phyloP scores from a whole-genome alignment of 2,329 filamentous ascomycete genomes.

The Fusarium nodosum region DNA sequence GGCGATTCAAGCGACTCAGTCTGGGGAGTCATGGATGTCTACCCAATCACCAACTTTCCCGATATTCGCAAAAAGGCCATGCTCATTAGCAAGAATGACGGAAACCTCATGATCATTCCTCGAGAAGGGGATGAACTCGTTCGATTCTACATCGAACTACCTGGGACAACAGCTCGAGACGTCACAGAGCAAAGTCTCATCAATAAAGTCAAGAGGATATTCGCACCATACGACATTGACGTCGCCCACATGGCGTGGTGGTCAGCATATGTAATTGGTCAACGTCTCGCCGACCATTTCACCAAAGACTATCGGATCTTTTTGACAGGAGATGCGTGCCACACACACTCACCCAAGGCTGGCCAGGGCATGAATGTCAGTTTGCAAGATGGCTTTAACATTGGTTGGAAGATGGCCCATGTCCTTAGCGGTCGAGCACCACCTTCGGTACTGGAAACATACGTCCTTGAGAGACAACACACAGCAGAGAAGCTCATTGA shows the following conservation, averaged over 20 bases:
- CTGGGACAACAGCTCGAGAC: constrained; percentile 16
- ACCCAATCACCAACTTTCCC: constrained; percentile 48
- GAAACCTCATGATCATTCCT: constrained; percentile 49
- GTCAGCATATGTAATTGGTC: constrained; percentile 70
- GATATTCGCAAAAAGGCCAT: constrained; percentile 51
- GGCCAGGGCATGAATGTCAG: constrained; percentile 80
- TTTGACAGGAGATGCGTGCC: constrained; percentile 73
- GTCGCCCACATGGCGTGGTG: constrained; percentile 53
- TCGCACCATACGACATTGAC: constrained; percentile 64
- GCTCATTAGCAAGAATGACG: constrained; percentile 41
- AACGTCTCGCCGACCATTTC: constrained; percentile 58
- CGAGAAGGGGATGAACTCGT: constrained; percentile 47
- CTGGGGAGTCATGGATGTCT: constrained; percentile 50
- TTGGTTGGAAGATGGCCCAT: constrained; percentile 68
- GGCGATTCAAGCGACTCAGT: constrained; percentile 50
- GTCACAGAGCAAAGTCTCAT: constrained; percentile 47
- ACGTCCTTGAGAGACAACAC: constrained; percentile 65
- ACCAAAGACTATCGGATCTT: constrained; percentile 73
- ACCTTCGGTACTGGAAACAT: constrained; percentile 57
- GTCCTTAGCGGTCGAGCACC: constrained; percentile 53
- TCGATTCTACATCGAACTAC: constrained; percentile 42
- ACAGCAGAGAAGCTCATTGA: constrained; percentile 61
- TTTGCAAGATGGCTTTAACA: constrained; percentile 72
- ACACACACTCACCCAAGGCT: constrained; percentile 69
- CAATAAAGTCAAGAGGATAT: constrained; percentile 63